Evolutionary conservation across 163 green algal genomes (phyloP).

Genomic region (Chlorella variabilis): DNA sequence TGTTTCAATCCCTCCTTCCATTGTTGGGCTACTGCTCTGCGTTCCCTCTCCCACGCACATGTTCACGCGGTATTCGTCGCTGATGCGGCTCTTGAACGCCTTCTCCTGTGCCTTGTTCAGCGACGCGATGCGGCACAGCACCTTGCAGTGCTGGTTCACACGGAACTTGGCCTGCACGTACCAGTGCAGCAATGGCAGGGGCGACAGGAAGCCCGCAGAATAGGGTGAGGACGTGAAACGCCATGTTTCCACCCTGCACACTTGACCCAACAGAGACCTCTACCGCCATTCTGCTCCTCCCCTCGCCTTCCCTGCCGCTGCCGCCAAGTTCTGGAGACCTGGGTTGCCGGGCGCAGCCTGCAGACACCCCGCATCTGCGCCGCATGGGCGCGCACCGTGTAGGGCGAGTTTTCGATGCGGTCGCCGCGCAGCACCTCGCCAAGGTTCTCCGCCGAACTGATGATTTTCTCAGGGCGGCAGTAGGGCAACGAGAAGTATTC

Average conservation of each 20-base stretch:
- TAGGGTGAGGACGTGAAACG: no score
- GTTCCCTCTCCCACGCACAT: conserved; percentile 81
- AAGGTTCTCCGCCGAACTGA: conserved; percentile 93
- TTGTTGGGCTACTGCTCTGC: no score
- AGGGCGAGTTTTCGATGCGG: conserved; percentile 96
- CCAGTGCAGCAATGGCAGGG: no score
- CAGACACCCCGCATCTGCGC: no score
- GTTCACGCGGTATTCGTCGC: conserved; percentile 97
- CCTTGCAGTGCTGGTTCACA: conserved; percentile 93
- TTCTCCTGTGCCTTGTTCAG: conserved; percentile 82
- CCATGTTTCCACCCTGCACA: no score
- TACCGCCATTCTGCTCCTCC: no score
- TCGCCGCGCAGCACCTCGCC: conserved; percentile 98
- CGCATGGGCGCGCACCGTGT: conserved; percentile 73
- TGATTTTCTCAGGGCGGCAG: conserved; percentile 90
- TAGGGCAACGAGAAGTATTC: conserved; percentile 98
- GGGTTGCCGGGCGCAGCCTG: no score
- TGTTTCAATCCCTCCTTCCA: no score
- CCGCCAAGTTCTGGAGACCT: no score
- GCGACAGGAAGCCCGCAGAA: no score
- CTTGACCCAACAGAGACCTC: no score
- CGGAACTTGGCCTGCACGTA: conserved; percentile 87
- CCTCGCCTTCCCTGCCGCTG: no score
- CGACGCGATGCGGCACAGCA: conserved; percentile 88
- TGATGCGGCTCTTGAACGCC: conserved; percentile 84